phyloP scores from a whole-genome alignment of 352 stramenopile species.

The Globisporangium cylindrosporum region DNA sequence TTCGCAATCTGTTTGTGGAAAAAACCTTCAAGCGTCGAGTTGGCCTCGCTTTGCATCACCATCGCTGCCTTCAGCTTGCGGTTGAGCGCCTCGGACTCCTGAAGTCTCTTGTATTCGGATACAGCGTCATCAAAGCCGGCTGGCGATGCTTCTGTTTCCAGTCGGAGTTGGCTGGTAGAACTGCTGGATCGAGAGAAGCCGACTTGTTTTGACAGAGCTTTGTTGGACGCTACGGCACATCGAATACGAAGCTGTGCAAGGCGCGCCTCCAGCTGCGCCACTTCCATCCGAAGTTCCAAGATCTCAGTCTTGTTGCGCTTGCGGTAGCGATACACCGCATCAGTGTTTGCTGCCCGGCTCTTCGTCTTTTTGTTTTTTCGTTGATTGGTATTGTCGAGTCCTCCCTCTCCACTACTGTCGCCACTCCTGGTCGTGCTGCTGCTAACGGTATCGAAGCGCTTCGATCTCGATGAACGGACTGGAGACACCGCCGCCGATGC shows the following conservation, averaged over 20 bases:
- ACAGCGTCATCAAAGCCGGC: neutral
- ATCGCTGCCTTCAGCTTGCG: conserved; percentile 6
- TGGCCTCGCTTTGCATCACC: neutral
- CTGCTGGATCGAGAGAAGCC: neutral
- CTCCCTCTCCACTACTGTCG: neutral
- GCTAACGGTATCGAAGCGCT: no score
- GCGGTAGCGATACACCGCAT: conserved; percentile 4
- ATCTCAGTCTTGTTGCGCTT: conserved; percentile 13
- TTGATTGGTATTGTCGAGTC: no score
- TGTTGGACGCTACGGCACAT: neutral
- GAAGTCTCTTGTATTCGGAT: neutral
- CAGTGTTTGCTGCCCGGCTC: neutral
- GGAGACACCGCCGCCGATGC: no score
- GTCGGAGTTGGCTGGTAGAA: neutral
- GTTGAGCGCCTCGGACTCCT: conserved; percentile 11
- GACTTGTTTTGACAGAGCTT: neutral
- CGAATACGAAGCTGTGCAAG: neutral
- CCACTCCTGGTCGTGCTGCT: neutral
- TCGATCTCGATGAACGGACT: neutral
- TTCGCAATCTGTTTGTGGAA: neutral
- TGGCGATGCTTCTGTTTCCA: neutral
- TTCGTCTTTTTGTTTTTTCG: neutral
- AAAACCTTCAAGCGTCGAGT: neutral
- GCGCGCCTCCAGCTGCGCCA: neutral
- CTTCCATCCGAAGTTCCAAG: neutral